Evolutionary conservation across 2,329 filamentous ascomycete genomes (phyloP).

Genomic region (Fusarium tanahbumbuense): DNA sequence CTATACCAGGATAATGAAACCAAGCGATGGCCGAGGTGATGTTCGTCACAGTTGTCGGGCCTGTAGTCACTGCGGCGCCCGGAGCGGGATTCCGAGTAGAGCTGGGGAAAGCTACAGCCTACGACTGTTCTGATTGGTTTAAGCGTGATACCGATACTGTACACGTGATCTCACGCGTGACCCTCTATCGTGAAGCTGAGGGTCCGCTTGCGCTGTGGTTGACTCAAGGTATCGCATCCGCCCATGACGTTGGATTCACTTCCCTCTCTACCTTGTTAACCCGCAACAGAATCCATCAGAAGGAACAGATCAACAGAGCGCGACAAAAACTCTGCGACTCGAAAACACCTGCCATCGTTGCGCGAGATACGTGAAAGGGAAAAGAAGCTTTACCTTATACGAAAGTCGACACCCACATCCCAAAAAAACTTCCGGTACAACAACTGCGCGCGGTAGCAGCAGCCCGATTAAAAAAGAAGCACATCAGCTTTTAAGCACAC

Average conservation of each 20-base stretch:
- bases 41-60: conserved; percentile 18
- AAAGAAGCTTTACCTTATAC: conserved; percentile 12
- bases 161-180: conserved; percentile 36
- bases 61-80: conserved; percentile 36
- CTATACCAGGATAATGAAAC: conserved; percentile 6
- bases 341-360: conserved; percentile 3
- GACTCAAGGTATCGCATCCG: conserved; percentile 35
- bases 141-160: rapidly evolving
- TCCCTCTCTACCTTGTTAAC: conserved; percentile 35
- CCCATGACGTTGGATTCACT: conserved; percentile 39
- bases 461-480: conserved; percentile 20
- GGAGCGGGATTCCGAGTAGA: conserved; percentile 33
- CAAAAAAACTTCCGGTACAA: conserved; percentile 22
- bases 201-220: conserved; percentile 21
- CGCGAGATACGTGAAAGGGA: conserved; percentile 1
- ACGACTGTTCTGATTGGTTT: conserved; percentile 37
- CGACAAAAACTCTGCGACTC: conserved; percentile 5
- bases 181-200: conserved; percentile 10
- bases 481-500: conserved; percentile 13
- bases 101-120: conserved; percentile 30
- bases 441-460: conserved; percentile 20
- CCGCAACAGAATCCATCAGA: conserved; percentile 32
- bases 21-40: conserved; percentile 16
- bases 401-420: conserved; percentile 30
- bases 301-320: conserved; percentile 12